Evolutionary conservation across 345 rosid species (phyloP), one percentile per base, ranked within the genome.

Genomic region (Stellera chamaejasme): DNA sequence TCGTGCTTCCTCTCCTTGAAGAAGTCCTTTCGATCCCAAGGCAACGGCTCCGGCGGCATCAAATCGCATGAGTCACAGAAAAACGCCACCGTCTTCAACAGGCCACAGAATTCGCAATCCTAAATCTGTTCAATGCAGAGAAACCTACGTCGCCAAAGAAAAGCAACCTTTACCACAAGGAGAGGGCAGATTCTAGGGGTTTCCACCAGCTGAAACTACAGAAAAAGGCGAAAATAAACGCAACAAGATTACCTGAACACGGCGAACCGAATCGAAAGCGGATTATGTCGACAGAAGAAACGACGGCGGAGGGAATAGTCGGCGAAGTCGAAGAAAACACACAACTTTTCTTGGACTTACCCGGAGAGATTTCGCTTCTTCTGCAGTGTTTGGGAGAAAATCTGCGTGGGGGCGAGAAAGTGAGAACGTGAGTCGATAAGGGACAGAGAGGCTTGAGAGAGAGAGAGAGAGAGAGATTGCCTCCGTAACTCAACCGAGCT

Each of bases 1-100:
- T 87, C 96, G 80, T 80, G 78, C 86, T 84, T 87, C 87, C 95
- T 77, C 72, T 84, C 93, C 79, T 76, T 84, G 62, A 72, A 76
- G 70, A 81, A 80, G 63, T 85, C 96, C 71, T 86, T 89, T 82
- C 95, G 94, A 79, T 87, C 96, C 90, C 78, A 85, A 57, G 92
- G 84, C 66, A 74, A 77, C 71, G 92, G 87, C 77, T 93, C 95
- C 44, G 87, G 83, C 84, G 99, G 97, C 99, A 90, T 94, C 73
- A 82, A 85, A 68, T 73, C 75, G 76, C 88, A 75, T 81, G 56
- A 45, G 69, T 71, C 76, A 42, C 61, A 55, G 11, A 62, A 55
- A 67, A 28, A 50, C 23, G 63, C 65, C 62, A 46, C 64, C 56
- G 48, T 63, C 14, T 11, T 16, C 62, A 19, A 43, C 39, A n/a